Evolutionary conservation across 176 grass and related monocot species (phyloP), one percentile per base, ranked within the genome.

Genomic region (Saccharum spontaneum): DNA sequence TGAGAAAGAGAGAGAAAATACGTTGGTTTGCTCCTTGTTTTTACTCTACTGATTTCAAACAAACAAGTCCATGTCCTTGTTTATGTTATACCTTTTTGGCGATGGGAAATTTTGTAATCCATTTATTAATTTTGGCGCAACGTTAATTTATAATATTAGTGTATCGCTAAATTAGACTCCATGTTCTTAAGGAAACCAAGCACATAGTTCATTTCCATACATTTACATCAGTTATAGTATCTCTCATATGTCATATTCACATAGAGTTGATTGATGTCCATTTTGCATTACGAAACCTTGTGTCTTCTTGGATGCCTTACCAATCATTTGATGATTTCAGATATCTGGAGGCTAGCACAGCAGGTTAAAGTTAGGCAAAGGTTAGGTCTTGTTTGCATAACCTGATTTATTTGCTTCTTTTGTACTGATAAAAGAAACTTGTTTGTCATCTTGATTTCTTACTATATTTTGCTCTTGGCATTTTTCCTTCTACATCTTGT

Each of bases 311-410:
- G 57, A 36, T 69, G 59, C 57, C 66, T 78, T 89, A 82, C 20
- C 62, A 23, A 73, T 41, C n/a, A 79, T 63, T 81, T 45, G 12
- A 79, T 67, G 71, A 73, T 92, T 95, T 86, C 93, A 98, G 96
- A 98, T 90, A 98, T 98, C 50, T 95, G 91, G 93, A 88, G 83
- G 83, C 88, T 98, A 78, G 96, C 93, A 20, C 90, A 92, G 67
- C 81, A 95, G 74, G 93, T 98, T 41, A 98, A 98, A 90, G 93
- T 95, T 75, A 98, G 96, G 62, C 96, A 98, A 95, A 94, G 96
- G 96, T 98, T 92, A 80, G 81, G 39, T 75, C 33, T 75, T 72
- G 13, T 61, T 69, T 48, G 15, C 24, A 39, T 2, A 36, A 22
- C 14, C 45, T 72, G 49, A 7, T 5, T 4, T 82, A 45, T 36